phyloP scores from a whole-genome alignment of 2,329 filamentous ascomycete genomes.

The Colletotrichum sp. region DNA sequence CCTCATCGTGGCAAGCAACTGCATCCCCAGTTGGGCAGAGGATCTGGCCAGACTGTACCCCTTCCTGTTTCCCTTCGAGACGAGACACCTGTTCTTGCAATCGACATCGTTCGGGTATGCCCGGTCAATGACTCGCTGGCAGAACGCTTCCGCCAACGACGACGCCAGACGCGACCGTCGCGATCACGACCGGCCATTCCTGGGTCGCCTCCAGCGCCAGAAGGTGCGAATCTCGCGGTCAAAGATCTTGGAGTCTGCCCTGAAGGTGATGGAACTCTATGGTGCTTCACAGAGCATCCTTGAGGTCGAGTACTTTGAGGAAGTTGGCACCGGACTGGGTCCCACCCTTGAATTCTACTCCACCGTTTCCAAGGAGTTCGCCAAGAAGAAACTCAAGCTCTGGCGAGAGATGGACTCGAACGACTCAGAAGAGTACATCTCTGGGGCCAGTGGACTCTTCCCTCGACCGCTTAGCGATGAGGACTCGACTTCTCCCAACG shows the following conservation, averaged over 20 bases:
- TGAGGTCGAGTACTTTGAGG: conserved; percentile 98
- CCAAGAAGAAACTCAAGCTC: conserved; percentile 94
- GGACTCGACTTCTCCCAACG: conserved; percentile 74
- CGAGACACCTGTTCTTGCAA: conserved; percentile 93
- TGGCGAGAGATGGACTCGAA: conserved; percentile 90
- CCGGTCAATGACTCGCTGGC: conserved; percentile 96
- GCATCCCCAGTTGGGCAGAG: conserved; percentile 93
- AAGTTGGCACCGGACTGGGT: conserved; percentile 94
- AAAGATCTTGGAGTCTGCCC: conserved; percentile 94
- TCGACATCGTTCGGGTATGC: conserved; percentile 99
- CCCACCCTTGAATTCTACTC: conserved; percentile 98
- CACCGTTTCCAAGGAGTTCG: conserved; percentile 95
- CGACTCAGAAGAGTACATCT: conserved; percentile 80
- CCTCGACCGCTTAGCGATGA: conserved; percentile 87
- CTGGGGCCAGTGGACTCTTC: conserved; percentile 84
- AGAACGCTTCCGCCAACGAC: conserved; percentile 83
- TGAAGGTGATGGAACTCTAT: conserved; percentile 99
- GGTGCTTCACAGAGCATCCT: conserved; percentile 95
- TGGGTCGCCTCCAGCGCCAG: conserved; percentile 90
- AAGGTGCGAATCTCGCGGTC: conserved; percentile 96
- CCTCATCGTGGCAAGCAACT: conserved; percentile 95
- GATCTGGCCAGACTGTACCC: conserved; percentile 92
- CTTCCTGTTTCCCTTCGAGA: conserved; percentile 98
- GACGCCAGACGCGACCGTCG: conserved; percentile 83
- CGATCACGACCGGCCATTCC: conserved; percentile 82